Percentiles rank a stretch among this genome's conserved stretches.
These are phyloP conservation scores for Rubroboletus satanas DNA, from an alignment of 768 basidiomycete species.

Conservation along the genomic window DNA sequence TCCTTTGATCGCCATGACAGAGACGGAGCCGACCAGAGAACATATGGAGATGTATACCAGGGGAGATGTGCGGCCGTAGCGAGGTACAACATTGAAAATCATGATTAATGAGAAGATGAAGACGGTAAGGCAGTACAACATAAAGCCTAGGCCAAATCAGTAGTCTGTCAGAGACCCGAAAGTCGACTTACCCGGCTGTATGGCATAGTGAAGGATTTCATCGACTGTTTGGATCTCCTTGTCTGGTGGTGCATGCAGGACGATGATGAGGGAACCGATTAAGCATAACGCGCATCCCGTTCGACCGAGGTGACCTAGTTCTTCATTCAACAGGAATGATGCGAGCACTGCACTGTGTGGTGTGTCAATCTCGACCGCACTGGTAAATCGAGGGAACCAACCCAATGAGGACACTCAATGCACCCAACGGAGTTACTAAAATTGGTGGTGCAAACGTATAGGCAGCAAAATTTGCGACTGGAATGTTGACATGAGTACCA, in stretches of 20 bases:
- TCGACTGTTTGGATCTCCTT: constrained; percentile 90
- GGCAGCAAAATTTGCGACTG: constrained; percentile 89
- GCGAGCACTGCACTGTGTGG: constrained; percentile 80
- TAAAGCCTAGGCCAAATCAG: constrained; percentile 61
- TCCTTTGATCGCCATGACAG: constrained; percentile 99
- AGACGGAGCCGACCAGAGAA: constrained; percentile 90
- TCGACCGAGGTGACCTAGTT: constrained; percentile 89
- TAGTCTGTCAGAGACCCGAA: not conserved
- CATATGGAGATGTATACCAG: constrained; percentile 95
- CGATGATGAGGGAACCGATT: constrained; percentile 88
- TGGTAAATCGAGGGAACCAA: constrained; percentile 35
- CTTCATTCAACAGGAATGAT: constrained; percentile 88
- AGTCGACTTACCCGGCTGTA: constrained; percentile 72
- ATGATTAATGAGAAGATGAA: constrained; percentile 77
- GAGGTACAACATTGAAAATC: constrained; percentile 83
- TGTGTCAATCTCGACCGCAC: constrained; percentile 6
- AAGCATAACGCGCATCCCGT: constrained; percentile 81
- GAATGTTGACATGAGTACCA: not conserved
- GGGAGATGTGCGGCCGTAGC: constrained; percentile 83
- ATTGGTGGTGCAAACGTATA: constrained; percentile 98
- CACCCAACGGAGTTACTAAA: constrained; percentile 96
- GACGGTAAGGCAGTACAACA: constrained; percentile 86
- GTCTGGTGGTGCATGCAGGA: constrained; percentile 95
- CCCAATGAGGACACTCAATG: constrained; percentile 95
- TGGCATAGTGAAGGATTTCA: constrained; percentile 86